Conservation (phyloP, 495 filamentous ascomycete species). For the Penicillium lividum region DNA sequence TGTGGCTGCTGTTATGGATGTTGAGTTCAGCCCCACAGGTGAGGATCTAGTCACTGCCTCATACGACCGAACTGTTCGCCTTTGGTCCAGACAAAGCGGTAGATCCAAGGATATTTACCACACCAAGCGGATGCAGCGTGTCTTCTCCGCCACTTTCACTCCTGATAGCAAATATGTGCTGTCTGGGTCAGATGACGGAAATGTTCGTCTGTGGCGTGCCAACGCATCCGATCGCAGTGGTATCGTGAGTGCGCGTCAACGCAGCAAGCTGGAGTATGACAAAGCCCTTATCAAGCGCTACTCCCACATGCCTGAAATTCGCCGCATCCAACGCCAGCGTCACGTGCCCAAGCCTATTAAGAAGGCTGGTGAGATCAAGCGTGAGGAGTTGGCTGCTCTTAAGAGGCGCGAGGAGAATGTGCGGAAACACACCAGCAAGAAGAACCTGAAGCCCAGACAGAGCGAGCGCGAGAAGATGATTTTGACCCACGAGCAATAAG, state of each 20-base stretch:
- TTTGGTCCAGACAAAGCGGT: conserved; percentile 79
- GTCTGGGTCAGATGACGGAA: conserved; percentile 88
- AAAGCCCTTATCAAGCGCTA: conserved; percentile 81
- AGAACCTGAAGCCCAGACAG: conserved; percentile 64
- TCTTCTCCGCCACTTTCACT: conserved; percentile 83
- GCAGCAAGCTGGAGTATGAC: conserved; percentile 90
- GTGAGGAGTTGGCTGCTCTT: conserved; percentile 79
- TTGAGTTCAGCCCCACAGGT: conserved; percentile 92
- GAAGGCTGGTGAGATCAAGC: conserved; percentile 97
- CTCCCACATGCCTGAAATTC: conserved; percentile 93
- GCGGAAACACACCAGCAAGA: conserved; percentile 83
- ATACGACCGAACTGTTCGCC: conserved; percentile 78
- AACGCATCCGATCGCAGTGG: conserved; percentile 84
- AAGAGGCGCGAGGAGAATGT: conserved; percentile 93
- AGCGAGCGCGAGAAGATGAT: conserved; percentile 94
- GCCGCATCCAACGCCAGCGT: conserved; percentile 83
- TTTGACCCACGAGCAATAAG: conserved; percentile 70
- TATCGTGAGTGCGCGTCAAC: conserved; percentile 78
- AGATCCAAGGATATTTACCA: conserved; percentile 91
- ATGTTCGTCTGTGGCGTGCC: conserved; percentile 87
- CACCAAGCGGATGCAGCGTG: conserved; percentile 94
- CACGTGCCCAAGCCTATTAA: conserved; percentile 93
- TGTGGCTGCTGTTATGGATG: conserved; percentile 94
- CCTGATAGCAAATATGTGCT: conserved; percentile 88
- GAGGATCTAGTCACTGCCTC: conserved; percentile 89